Evolutionary conservation across 345 rosid genomes (phyloP), one percentile per base, ranked within the genome.

Genomic region (Eucalyptus microcorys): DNA sequence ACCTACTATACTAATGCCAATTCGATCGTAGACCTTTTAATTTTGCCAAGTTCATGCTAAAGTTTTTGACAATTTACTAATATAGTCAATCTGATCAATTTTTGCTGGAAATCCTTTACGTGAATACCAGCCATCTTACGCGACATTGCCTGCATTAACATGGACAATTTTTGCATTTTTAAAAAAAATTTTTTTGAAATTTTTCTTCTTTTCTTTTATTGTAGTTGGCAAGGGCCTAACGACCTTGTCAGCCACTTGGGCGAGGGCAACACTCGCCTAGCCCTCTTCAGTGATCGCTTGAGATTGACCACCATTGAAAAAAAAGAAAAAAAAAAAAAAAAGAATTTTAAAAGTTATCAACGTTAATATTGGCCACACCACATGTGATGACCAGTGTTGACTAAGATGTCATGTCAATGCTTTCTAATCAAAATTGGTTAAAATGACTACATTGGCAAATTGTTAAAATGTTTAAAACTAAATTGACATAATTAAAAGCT

Each of bases 21-120:
- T 55, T 55, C 2, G 24, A 0, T 55, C 6, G 14, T 55, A 55
- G 0, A 22, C 5, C 3, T 55, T 55, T 55, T 55, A 55, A 55
- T 55, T 55, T 55, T 12, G 12, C 11, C 61, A 55, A 55, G 1
- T 55, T 24, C 27, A 24, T 55, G 61, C 27, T 55, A 22, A 53
- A 53, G 53, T 7, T 53, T 53, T 53, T 22, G 27, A 21, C 10
- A 22, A 53, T 53, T 53, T 22, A 53, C 2, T 2, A 3, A 22
- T 53, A 1, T 53, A 53, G 12, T 55, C 13, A 4, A 55, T 55
- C 0, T 13, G 7, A 13, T 10, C 34, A 30, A 61, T 13, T 61
- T 61, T 61, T 13, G 8, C 3, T 0, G 0, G 2, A 61, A 61
- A 61, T 61, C 0, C 0, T 17, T 59, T 26, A 57, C 0, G 0